Conservation (phyloP, 2,329 filamentous ascomycete genomes). For the Dactylellina cionopaga region DNA sequence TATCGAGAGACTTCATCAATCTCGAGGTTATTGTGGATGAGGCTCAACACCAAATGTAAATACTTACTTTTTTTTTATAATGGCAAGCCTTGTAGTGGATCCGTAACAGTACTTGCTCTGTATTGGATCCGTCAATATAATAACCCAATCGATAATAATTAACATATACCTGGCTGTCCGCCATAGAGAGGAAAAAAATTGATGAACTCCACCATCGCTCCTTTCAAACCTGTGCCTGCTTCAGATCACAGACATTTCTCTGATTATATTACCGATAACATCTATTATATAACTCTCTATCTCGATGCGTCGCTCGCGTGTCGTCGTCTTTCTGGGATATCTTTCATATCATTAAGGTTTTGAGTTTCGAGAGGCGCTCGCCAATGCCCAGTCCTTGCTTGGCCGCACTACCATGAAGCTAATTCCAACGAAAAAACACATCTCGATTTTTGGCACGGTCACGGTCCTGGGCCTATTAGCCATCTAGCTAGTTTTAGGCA, state of each 20-base stretch:
- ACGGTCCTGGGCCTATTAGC: background rate
- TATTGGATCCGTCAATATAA: too few relatives aligned
- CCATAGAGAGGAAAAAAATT: too few relatives aligned
- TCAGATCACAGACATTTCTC: background rate
- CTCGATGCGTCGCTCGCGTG: constrained; percentile 1
- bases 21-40: too few relatives aligned
- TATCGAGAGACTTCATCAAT: too few relatives aligned
- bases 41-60: too few relatives aligned
- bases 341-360: background rate
- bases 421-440: background rate
- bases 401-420: background rate
- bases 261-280: background rate
- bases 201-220: background rate
- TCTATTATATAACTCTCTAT: background rate
- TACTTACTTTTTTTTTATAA: too few relatives aligned
- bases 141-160: too few relatives aligned
- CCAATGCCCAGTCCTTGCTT: too few relatives aligned
- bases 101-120: too few relatives aligned
- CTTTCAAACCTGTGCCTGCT: background rate
- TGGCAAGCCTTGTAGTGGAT: too few relatives aligned
- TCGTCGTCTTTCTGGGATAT: background rate
- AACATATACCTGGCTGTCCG: too few relatives aligned
- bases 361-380: background rate
- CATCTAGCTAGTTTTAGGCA: constrained; percentile 3
- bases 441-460: constrained; percentile 6